phyloP scores from a whole-genome alignment of 164 flowering plant species.

The Pachysandra terminalis region DNA sequence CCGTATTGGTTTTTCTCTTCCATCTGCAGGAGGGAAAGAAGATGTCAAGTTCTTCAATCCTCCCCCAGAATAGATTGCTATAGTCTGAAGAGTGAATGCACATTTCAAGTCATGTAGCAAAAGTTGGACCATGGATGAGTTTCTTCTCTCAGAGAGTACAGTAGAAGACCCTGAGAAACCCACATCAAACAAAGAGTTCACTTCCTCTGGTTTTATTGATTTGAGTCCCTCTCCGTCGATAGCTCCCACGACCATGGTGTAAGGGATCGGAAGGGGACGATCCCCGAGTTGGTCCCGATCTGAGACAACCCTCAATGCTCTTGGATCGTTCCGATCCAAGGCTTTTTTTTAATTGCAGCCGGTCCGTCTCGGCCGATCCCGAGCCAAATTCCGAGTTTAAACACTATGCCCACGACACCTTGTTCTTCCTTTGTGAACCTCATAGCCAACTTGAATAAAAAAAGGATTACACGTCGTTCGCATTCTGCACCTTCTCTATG shows the following conservation, averaged over 20 bases:
- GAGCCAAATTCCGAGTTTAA: no score
- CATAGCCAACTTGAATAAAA: slow-evolving; percentile 33
- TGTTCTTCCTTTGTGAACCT: slow-evolving; percentile 31
- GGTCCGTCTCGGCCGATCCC: no score
- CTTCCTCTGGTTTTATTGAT: slow-evolving; percentile 2
- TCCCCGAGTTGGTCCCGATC: no score
- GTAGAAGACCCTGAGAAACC: background rate
- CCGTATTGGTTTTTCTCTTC: background rate
- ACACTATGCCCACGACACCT: no score
- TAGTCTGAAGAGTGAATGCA: background rate
- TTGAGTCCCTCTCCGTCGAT: slow-evolving; percentile 11
- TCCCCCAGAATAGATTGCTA: background rate
- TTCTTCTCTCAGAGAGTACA: background rate
- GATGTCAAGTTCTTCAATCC: background rate
- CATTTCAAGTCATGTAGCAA: background rate
- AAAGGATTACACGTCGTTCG: slow-evolving; percentile 28
- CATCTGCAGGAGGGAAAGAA: background rate
- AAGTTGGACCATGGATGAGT: slow-evolving; percentile 18
- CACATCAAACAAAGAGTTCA: background rate
- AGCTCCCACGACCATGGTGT: no score
- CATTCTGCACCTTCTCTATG: slow-evolving; percentile 50
- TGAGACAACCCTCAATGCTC: no score
- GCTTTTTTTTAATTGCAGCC: no score
- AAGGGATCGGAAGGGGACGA: no score
- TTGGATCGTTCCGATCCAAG: no score